phyloP scores from a whole-genome alignment of 2,329 filamentous ascomycete species.

The Trichoderma aggressivum region DNA sequence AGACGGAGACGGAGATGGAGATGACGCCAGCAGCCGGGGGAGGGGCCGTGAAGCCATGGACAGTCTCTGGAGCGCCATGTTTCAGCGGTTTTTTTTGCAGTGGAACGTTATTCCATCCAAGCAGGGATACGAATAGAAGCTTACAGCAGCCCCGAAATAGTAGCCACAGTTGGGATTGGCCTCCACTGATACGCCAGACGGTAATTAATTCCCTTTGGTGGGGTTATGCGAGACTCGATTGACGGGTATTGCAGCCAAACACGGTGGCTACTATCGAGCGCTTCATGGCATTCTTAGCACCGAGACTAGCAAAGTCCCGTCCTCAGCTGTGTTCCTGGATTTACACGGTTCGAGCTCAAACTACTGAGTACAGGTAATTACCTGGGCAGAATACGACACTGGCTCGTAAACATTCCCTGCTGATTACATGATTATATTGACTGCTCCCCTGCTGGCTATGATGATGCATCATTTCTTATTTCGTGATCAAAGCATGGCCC shows the following conservation, averaged over 20 bases:
- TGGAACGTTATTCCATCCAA: neutral
- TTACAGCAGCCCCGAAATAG: neutral
- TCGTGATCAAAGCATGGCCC: neutral
- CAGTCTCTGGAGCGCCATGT: neutral
- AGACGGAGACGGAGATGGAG: neutral
- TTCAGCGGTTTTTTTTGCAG: neutral
- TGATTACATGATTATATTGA: neutral
- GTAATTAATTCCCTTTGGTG: neutral
- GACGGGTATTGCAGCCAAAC: neutral
- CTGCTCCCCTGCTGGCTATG: neutral
- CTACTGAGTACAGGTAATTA: no score
- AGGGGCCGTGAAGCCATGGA: neutral
- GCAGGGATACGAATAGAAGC: neutral
- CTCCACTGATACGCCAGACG: neutral
- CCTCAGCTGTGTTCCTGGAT: neutral
- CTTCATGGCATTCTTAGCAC: neutral
- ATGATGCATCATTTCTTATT: neutral
- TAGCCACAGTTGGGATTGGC: no score
- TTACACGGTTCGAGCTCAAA: neutral
- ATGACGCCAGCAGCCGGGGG: conserved; percentile 4
- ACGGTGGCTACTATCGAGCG: neutral
- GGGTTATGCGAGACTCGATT: neutral
- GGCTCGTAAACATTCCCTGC: neutral
- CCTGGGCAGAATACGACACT: neutral
- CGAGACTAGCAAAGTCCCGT: neutral